These are phyloP conservation scores for Amphibolis antarctica DNA, from an alignment of 106 monocot genomes.

Conservation along the genomic window DNA sequence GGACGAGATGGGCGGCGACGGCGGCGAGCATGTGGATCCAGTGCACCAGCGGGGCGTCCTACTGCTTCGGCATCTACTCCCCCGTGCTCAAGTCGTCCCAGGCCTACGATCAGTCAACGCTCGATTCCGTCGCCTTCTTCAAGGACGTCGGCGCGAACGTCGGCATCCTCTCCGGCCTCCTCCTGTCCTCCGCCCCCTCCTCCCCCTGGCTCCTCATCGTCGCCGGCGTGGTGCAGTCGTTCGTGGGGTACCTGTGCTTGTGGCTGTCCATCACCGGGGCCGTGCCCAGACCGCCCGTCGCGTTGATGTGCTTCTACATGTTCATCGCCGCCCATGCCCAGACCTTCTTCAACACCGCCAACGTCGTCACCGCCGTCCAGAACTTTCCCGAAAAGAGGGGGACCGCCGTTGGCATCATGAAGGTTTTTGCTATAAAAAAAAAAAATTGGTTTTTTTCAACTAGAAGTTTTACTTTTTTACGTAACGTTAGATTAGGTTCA, in stretches of 20 bases:
- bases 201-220: conserved; percentile 17
- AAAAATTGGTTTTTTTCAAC: no score
- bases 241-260: conserved; percentile 21
- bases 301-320: conserved; percentile 20
- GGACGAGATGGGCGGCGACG: no score
- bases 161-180: conserved; percentile 22
- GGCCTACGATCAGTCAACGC: conserved; percentile 17
- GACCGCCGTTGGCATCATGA: conserved; percentile 7
- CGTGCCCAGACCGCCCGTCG: conserved; percentile 1
- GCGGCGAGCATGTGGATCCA: conserved; percentile 3
- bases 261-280: conserved; percentile 17
- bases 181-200: conserved; percentile 18
- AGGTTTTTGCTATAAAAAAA: no score
- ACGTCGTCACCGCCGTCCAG: conserved; percentile 18
- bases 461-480: no score
- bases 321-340: conserved; percentile 20
- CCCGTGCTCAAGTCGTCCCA: conserved; percentile 18
- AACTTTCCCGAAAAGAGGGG: conserved; percentile 26
- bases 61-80: conserved; percentile 27
- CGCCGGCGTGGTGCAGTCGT: conserved; percentile 16
- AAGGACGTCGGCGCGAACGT: conserved; percentile 29
- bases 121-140: conserved; percentile 22
- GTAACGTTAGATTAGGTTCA: no score
- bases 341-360: conserved; percentile 21
- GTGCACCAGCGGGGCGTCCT: conserved; percentile 18